Conservation (phyloP, 2,329 filamentous ascomycete species). For the Aspergillus novoparasiticus region DNA sequence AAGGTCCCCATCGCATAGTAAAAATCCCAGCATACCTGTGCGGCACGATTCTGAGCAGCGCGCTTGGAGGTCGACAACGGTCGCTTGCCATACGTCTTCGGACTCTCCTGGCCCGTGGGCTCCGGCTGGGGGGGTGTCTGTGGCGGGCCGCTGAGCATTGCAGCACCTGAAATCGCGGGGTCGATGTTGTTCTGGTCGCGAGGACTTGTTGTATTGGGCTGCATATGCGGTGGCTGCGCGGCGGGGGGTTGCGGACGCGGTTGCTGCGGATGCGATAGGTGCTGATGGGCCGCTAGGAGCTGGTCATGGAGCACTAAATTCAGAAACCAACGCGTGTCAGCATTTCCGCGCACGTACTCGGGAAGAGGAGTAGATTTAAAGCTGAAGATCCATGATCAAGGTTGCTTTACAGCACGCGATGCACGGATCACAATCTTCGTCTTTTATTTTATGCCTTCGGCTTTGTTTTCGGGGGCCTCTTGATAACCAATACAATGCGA, state of each 20-base stretch:
- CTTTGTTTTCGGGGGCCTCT: background rate
- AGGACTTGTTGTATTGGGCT: slow-evolving; percentile 44
- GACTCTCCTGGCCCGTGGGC: slow-evolving; percentile 52
- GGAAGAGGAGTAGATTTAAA: background rate
- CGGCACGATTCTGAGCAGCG: slow-evolving; percentile 93
- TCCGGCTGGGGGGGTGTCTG: slow-evolving; percentile 35
- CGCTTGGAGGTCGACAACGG: slow-evolving; percentile 95
- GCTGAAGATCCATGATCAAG: background rate
- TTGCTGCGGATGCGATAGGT: slow-evolving; percentile 47
- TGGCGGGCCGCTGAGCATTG: slow-evolving; percentile 48
- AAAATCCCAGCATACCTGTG: slow-evolving; percentile 69
- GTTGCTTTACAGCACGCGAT: background rate
- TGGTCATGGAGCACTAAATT: slow-evolving; percentile 63
- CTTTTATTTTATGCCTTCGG: background rate
- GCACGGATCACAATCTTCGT: background rate
- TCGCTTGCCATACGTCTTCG: slow-evolving; percentile 74
- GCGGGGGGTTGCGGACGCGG: slow-evolving; percentile 44
- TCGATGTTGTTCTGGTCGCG: slow-evolving; percentile 59
- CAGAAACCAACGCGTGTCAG: slow-evolving; percentile 13
- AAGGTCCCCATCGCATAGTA: background rate
- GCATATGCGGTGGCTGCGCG: slow-evolving; percentile 44
- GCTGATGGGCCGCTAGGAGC: slow-evolving; percentile 55
- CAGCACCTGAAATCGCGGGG: slow-evolving; percentile 58
- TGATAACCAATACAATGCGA: slow-evolving; percentile 33
- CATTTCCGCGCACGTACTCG: background rate